Evolutionary conservation across 2,329 filamentous ascomycete species (phyloP), one percentile per base, ranked within the genome.

Genomic region (Penicillium paneum): DNA sequence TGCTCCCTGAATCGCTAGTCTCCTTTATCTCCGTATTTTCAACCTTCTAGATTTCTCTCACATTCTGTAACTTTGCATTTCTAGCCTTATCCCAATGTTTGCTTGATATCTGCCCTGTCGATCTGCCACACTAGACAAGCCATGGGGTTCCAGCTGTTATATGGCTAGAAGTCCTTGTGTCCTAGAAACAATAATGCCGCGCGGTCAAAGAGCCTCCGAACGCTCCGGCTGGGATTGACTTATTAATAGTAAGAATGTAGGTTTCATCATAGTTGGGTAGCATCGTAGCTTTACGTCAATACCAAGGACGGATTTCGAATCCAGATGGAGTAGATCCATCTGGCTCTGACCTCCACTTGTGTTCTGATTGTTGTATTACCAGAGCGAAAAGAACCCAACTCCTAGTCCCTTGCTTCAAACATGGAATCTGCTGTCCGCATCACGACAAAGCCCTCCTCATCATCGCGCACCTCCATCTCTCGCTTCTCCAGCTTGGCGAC

Each of bases 401-500:
- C 26, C 32, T 49, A 54, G 19, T 34, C 40, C n/a, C 34, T 43
- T 7, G 59, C 49, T 8, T 62, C 54, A 52, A 66, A 70, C 13
- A 50, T 55, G 5, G 70, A 70, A 38, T 67, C 68, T 3, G 63
- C 62, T 8, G 70, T 72, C 46, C 63, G 59, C 55, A 57, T 61
- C 31, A 89, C 77, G 15, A 78, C 74, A 64, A 95, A 96, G 4
- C 75, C 75, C n/a, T 67, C 74, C 68, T 96, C 91, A 7, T 81
- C 87, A 1, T 88, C 80, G 40, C 88, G 80, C 0, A 83, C 66
- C 0, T 85, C 81, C 6, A 90, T 81, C 0, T 87, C 82, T 56
- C 85, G 82, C 59, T 85, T 84, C 59, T 92, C 87, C 8, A 96
- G 76, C 63, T 87, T 86, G 35, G 85, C 84, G 0, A 97, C 93